phyloP scores from a whole-genome alignment of 257 asterid species.

The Salvia miltiorrhiza region DNA sequence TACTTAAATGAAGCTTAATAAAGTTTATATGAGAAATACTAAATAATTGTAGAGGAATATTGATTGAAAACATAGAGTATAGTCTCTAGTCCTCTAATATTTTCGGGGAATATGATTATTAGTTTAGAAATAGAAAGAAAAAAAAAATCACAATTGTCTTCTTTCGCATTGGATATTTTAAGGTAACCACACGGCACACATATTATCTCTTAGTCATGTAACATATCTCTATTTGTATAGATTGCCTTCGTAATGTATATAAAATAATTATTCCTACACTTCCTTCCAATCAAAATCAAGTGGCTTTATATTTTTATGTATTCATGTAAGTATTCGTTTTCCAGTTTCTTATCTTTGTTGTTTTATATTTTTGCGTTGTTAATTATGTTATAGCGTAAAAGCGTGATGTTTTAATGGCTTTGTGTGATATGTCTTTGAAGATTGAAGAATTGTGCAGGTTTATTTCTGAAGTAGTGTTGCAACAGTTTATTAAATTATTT shows the following conservation, averaged over 20 bases:
- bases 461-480: too few relatives aligned
- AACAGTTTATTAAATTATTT: too few relatives aligned
- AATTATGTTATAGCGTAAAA: not conserved
- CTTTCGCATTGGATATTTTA: slow-evolving; percentile 28
- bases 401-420: not conserved
- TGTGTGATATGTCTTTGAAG: too few relatives aligned
- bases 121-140: too few relatives aligned
- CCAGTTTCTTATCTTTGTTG: not conserved
- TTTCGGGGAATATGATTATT: too few relatives aligned
- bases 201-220: slow-evolving; percentile 12
- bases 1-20: too few relatives aligned
- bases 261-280: not conserved
- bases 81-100: too few relatives aligned
- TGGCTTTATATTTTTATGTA: not conserved
- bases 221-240: not conserved
- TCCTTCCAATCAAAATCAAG: not conserved
- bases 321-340: slow-evolving; percentile 27
- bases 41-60: too few relatives aligned
- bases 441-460: too few relatives aligned
- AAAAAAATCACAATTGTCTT: not conserved
- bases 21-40: too few relatives aligned
- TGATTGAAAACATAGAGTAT: too few relatives aligned
- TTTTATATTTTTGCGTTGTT: too few relatives aligned
- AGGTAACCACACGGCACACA: slow-evolving; percentile 14
- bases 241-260: not conserved